phyloP scores from a whole-genome alignment of 2,329 filamentous ascomycete genomes.

The Beauveria sp. region DNA sequence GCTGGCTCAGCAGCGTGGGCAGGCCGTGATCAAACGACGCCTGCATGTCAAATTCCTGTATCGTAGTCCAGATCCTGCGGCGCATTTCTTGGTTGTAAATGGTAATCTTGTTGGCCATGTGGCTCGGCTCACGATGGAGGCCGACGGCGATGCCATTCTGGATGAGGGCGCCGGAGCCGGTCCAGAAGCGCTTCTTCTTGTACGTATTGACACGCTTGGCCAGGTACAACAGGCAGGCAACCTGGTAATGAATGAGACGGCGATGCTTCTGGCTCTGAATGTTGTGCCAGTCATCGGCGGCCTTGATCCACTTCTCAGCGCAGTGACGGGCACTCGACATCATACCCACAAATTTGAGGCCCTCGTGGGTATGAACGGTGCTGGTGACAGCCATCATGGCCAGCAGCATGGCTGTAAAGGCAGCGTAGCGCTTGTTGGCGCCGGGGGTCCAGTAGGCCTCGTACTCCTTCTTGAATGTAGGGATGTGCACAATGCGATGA shows the following conservation, averaged over 20 bases:
- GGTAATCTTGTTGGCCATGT: constrained; percentile 46
- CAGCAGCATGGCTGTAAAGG: constrained; percentile 52
- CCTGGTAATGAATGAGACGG: constrained; percentile 52
- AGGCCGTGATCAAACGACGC: constrained; percentile 54
- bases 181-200: constrained; percentile 60
- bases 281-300: constrained; percentile 46
- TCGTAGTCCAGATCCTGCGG: constrained; percentile 52
- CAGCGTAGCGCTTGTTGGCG: constrained; percentile 36
- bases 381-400: constrained; percentile 53
- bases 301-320: constrained; percentile 49
- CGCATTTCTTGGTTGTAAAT: constrained; percentile 57
- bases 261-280: constrained; percentile 55
- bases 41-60: constrained; percentile 56
- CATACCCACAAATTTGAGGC: constrained; percentile 49
- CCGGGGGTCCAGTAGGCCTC: constrained; percentile 45
- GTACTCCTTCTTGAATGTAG: constrained; percentile 50
- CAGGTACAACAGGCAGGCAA: constrained; percentile 51
- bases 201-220: constrained; percentile 55
- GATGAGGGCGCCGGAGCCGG: constrained; percentile 46
- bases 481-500: constrained; percentile 51
- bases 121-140: constrained; percentile 51
- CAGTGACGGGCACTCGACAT: constrained; percentile 48
- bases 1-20: constrained; percentile 48
- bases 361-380: constrained; percentile 45
- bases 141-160: constrained; percentile 52